Evolutionary conservation across 2,329 filamentous ascomycete genomes (phyloP), one percentile per base, ranked within the genome.

Genomic region (Stachybotrys echinatus): DNA sequence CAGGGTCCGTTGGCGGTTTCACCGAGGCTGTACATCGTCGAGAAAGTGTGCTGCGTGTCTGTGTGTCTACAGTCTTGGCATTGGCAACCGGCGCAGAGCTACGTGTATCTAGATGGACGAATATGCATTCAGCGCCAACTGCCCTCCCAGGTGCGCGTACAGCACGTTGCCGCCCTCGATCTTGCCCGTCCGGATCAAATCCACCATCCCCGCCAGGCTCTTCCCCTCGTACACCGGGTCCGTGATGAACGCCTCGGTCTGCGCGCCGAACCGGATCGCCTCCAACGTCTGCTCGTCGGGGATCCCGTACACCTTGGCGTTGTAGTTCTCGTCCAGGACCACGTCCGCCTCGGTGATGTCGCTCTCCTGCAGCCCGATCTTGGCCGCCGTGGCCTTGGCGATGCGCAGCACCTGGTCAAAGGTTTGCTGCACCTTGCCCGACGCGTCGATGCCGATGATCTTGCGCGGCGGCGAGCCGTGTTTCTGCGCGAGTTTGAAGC

Each of bases 201-300:
- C 83, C 56, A 88, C 80, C 83, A 89, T 77, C 0, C 85, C 86
- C 4, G 84, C 84, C 64, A 89, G 68, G 57, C 81, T 87, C 77
- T 89, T 89, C 1, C 87, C 87, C 68, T 88, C 85, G 59, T 89
- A 89, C 2, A 89, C 86, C 0, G 85, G 86, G 61, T 89, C 86
- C 0, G 85, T 89, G 54, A 89, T 86, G 58, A 89, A 84, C 0
- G 79, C 86, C 69, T 89, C 87, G 1, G 81, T 87, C 51, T 72
- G 65, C 0, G 86, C 86, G 5, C 81, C 83, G 60, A 87, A 83
- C 64, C 77, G 78, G 62, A 89, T 89, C 0, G 85, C 85, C 27
- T 82, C 82, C 46, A 85, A 75, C 1, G 86, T 89, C 58, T 71
- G 70, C 62, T 80, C 68, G 55, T 87, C 83, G 0, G 85, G 83